Evolutionary conservation across 1,139 yeast species (phyloP), one percentile per base, ranked within the genome.

Genomic region (Sugiyamaella xylanicola): DNA sequence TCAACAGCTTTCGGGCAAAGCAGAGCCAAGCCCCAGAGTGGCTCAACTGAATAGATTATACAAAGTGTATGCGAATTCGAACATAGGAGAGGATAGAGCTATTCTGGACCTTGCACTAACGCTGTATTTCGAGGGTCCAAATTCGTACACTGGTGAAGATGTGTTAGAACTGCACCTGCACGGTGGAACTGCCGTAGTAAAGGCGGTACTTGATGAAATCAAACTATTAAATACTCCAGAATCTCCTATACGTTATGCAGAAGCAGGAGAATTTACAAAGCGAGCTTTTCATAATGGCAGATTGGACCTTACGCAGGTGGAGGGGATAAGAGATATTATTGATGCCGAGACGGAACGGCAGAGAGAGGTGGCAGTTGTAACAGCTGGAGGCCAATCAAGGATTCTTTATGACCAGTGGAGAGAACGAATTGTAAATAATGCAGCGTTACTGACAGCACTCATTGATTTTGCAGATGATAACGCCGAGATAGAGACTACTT

Each of bases 331-430:
- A 59, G 96, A 89, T 54, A 74, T 92, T 71, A 90, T 95, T 45
- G 93, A 92, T 65, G 97, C 99, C 0, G 98, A 93, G 66, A 93
- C 99, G 0, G 99, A 93, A 69, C 73, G 84, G 8, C 97, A 95
- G 67, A 78, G 98, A 57, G 70, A 81, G 1, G 84, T 95, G 1
- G 91, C 96, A 0, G 72, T 90, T 13, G 75, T 81, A 1, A 84
- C 93, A 19, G 83, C 92, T 62, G 80, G 84, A 4, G 98, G 98
- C 1, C 73, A 78, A 45, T 83, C 85, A 50, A 82, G 79, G 57
- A 60, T 65, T 7, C 63, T 80, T 20, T 89, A 90, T 65, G 69
- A 69, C 4, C 49, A 66, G 1, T 92, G 99, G 98, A 77, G 97
- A 64, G 68, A 77, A 11, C 74, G 77, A 20, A 78, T 93, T 1